phyloP scores from a whole-genome alignment of 2,329 filamentous ascomycete species.

The Xylariaceae sp. region DNA sequence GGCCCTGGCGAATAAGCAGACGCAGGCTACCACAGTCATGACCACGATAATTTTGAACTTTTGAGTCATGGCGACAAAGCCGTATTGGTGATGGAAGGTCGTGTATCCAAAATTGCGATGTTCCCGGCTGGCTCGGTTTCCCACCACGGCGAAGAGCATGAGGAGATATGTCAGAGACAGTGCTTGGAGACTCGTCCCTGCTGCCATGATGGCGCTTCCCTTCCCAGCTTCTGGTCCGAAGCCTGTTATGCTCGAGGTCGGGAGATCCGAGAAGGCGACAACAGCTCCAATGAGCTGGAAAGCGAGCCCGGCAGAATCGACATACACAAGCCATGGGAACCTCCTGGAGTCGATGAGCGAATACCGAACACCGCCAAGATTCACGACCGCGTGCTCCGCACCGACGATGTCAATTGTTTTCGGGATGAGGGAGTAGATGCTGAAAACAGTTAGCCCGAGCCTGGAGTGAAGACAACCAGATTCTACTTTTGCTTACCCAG shows the following conservation, averaged over 20 bases:
- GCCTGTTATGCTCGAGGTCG: slow-evolving; percentile 5
- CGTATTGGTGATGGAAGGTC: slow-evolving; percentile 20
- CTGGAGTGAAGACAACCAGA: not conserved
- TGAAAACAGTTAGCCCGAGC: slow-evolving; percentile 9
- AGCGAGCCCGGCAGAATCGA: slow-evolving; percentile 18
- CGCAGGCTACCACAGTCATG: slow-evolving; percentile 15
- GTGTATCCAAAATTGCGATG: slow-evolving; percentile 20
- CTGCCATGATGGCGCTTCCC: slow-evolving; percentile 17
- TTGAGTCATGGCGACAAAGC: slow-evolving; percentile 17
- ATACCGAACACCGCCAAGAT: too few species aligned
- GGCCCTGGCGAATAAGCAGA: slow-evolving; percentile 18
- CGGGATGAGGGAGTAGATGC: slow-evolving; percentile 21
- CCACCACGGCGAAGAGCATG: slow-evolving; percentile 16
- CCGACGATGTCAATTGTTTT: slow-evolving; percentile 21
- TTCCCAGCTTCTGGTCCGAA: slow-evolving; percentile 8
- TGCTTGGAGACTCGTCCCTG: slow-evolving; percentile 20
- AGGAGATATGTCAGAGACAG: slow-evolving; percentile 16
- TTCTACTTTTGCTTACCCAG: slow-evolving; percentile 13
- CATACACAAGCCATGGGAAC: slow-evolving; percentile 18
- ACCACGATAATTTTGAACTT: slow-evolving; percentile 21
- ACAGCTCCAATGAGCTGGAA: slow-evolving; percentile 21
- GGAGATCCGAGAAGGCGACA: slow-evolving; percentile 18
- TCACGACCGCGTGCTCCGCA: slow-evolving; percentile 21
- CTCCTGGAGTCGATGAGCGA: slow-evolving; percentile 17
- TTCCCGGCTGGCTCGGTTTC: slow-evolving; percentile 15